These are phyloP conservation scores for Paragyromitra xinjiangensis DNA, from an alignment of 495 filamentous ascomycete species.

Conservation along the genomic window DNA sequence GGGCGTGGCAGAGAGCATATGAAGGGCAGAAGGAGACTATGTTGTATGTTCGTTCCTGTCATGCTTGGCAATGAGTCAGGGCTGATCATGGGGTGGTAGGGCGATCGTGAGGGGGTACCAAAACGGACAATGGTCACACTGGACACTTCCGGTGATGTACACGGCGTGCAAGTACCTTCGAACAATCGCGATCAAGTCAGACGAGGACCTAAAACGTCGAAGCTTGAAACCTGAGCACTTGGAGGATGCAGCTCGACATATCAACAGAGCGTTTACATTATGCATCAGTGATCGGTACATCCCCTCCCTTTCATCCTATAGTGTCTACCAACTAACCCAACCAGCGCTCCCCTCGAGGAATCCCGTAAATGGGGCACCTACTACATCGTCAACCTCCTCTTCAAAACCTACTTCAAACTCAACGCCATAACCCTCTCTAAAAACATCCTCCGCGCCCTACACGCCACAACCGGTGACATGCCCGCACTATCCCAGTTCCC, in stretches of 20 bases:
- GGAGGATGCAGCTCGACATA: constrained; percentile 85
- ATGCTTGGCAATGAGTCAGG: not conserved
- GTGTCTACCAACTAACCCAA: constrained; percentile 18
- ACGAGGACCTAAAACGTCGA: constrained; percentile 66
- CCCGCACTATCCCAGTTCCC: constrained; percentile 78
- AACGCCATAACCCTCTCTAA: constrained; percentile 88
- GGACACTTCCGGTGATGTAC: constrained; percentile 90
- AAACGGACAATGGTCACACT: constrained; percentile 73
- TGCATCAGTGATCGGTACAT: constrained; percentile 88
- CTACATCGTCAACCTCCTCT: constrained; percentile 87
- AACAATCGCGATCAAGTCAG: constrained; percentile 86
- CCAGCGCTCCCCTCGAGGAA: constrained; percentile 81
- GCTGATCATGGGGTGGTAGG: constrained; percentile 19
- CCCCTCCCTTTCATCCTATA: constrained; percentile 4
- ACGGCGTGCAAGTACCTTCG: constrained; percentile 82
- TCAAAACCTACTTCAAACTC: constrained; percentile 98
- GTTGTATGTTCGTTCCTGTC: constrained; percentile 70
- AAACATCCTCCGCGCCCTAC: constrained; percentile 82
- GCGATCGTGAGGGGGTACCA: constrained; percentile 64
- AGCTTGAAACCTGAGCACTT: constrained; percentile 65
- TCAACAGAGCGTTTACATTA: constrained; percentile 87
- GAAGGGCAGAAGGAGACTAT: constrained; percentile 84
- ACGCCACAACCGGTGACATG: constrained; percentile 77
- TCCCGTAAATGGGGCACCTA: constrained; percentile 98
- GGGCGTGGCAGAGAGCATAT: constrained; percentile 75